Base-by-base conservation (phyloP, 129 eudicot genomes). In the Flaveria bidentis region DNA sequence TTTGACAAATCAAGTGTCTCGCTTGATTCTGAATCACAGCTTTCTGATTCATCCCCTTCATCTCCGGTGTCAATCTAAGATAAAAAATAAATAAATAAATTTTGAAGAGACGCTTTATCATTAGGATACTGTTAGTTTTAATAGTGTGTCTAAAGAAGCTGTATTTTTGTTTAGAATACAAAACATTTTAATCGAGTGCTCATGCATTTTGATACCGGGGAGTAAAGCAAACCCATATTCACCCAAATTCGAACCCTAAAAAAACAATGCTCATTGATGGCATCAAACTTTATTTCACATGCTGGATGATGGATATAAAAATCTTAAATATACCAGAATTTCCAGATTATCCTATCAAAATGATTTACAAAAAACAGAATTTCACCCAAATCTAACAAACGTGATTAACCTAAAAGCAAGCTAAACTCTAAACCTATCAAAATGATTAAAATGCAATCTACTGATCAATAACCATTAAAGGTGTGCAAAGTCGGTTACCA, bases 61-160 rank as follows among this genome's bases (percentile, higher is more conserved):
- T 75, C 85, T 58, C 96, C 97, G 13, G 76, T 85, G 45, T 91
- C 98, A 78, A 94, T 91, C 98, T 91, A 52, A 63, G 56, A 65
- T 15, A 9, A 16, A 36, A 14, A 52, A 76, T 0, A 23, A 23
- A 23, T 23, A 67, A 74, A 69, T 28, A 76, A 28, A 22, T 30
- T 75, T 64, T 50, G 51, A 47, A 22, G 16, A 52, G 26, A 23
- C 0, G 26, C 0, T 5, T 1, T 36, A 66, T n/a, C 26, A 39
- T 36, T n/a, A 39, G 1, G 17, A 39, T 36, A 2, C 1, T 16
- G 71, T 9, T 66, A 11, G 16, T 66, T 66, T 4, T 2, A 2
- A 7, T 36, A 66, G 17, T 39, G 22, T 2, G 2, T 33, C 49
- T 33, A 39, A 66, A 39, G 18, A 63, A 13, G 46, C 17, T 17